Evolutionary conservation across 2,329 filamentous ascomycete genomes (phyloP), one percentile per base, ranked within the genome.

Genomic region (Ophiostoma sp.): DNA sequence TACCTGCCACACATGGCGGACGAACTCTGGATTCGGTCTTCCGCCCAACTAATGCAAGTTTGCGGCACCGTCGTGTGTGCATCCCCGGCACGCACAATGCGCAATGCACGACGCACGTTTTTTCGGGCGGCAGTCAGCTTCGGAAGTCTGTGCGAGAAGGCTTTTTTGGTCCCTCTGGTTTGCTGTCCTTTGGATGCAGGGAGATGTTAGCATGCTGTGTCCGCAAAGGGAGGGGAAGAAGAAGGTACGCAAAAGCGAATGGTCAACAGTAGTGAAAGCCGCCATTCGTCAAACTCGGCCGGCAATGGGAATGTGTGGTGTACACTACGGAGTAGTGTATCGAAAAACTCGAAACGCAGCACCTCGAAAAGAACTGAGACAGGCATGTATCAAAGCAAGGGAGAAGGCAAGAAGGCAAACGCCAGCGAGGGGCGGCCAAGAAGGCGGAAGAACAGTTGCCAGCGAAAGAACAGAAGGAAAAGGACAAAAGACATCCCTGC

Each of bases 271-370:
- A 28, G 25, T 2, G 4, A 59, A 36, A 9, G 28, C 31, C 28
- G 28, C 31, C 2, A 22, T 61, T 61, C 4, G 79, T 83, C 15
- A 4, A 78, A 85, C 69, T 73, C 77, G 59, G 72, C 74, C 31
- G 87, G 86, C 77, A 12, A 77, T 88, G 70, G 78, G 78, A 55
- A 55, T 55, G 50, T 25, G 50, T 55, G 48, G 48, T 52, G 48
- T 22, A 19, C n/a, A n/a, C n/a, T 31, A 2, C 11, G 3, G 22
- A 1, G 11, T 36, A 3, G 15, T 15, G 36, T n/a, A 22, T 22
- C 31, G 59, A 39, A 66, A 66, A 33, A 68, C 39, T 31, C 22
- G 39, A 52, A 52, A 50, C 57, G 57, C 57, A 25, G 42, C 50
- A 57, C 12, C 33, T n/a, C 36, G 0, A 63, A 36, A 59, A 63